Evolutionary conservation across 2,329 filamentous ascomycete species (phyloP).

Genomic region (Leptographium procerum): DNA sequence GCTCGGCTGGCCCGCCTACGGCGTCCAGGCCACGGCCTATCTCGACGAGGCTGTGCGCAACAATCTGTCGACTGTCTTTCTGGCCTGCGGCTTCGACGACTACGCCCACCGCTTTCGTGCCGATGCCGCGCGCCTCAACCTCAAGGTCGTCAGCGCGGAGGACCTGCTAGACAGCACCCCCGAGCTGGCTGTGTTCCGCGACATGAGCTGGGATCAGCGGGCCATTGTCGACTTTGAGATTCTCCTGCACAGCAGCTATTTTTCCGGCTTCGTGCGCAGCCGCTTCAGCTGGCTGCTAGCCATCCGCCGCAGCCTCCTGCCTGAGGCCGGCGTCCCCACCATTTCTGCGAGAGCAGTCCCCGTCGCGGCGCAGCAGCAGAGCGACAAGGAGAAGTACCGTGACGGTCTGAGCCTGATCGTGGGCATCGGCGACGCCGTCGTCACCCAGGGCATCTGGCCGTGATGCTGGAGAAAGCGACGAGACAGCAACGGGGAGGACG

Average conservation of each 20-base stretch:
- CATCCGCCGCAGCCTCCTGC: constrained; percentile 9
- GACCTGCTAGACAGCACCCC: constrained; percentile 19
- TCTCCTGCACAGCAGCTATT: constrained; percentile 6
- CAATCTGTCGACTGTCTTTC: constrained; percentile 22
- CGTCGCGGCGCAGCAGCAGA: not conserved
- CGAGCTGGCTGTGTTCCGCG: constrained; percentile 17
- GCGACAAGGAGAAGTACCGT: constrained; percentile 7
- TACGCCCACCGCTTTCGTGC: constrained; percentile 18
- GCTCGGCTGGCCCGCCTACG: constrained; percentile 22
- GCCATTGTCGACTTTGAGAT: constrained; percentile 10
- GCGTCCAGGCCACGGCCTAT: constrained; percentile 24
- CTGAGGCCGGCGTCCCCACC: constrained; percentile 7
- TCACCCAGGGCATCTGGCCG: constrained; percentile 11
- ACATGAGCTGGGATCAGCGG: constrained; percentile 18
- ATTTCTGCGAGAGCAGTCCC: not conserved
- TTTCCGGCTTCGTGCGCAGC: constrained; percentile 10
- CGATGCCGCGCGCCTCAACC: constrained; percentile 14
- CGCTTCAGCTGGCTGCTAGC: constrained; percentile 10
- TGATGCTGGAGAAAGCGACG: not conserved
- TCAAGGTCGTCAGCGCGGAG: constrained; percentile 23
- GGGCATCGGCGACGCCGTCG: constrained; percentile 6
- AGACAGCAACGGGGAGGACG: not conserved
- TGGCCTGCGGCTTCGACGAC: constrained; percentile 21
- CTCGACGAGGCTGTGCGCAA: constrained; percentile 20
- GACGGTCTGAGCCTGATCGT: constrained; percentile 9